Percentiles rank a stretch among this genome's conserved stretches.
phyloP scores from a whole-genome alignment of 306 rosid species.

The Fagus crenata region DNA sequence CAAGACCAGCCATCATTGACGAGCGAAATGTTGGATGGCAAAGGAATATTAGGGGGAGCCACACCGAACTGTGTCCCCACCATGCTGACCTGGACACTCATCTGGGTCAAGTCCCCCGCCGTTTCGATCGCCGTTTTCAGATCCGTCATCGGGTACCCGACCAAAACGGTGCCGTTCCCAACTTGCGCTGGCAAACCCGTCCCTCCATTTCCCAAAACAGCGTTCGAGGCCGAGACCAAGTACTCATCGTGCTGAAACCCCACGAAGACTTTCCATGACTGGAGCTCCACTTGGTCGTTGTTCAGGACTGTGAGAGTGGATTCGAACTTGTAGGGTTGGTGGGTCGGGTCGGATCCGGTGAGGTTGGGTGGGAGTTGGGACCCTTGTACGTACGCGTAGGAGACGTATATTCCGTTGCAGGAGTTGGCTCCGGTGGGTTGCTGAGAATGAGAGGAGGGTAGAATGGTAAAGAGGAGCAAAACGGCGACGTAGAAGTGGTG shows the following conservation, averaged over 20 bases:
- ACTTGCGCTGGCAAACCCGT: constrained; percentile 54
- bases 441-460: constrained; percentile 36
- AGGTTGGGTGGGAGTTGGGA: constrained; percentile 48
- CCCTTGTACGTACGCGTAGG: constrained; percentile 59
- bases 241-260: constrained; percentile 70
- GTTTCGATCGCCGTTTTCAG: constrained; percentile 88
- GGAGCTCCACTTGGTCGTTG: constrained; percentile 75
- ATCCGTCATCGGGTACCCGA: constrained; percentile 77
- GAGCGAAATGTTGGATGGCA: constrained; percentile 66
- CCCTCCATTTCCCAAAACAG: constrained; percentile 59
- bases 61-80: constrained; percentile 84
- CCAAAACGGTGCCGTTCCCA: constrained; percentile 73
- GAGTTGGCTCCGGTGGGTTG: constrained; percentile 38
- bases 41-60: constrained; percentile 59
- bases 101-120: constrained; percentile 88
- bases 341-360: constrained; percentile 24
- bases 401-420: constrained; percentile 69
- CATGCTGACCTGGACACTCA: constrained; percentile 62
- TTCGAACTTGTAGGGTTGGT: constrained; percentile 77
- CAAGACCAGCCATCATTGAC: constrained; percentile 81
- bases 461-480: constrained; percentile 4
- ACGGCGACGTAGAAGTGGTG: constrained; percentile 19
- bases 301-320: constrained; percentile 69
- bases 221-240: constrained; percentile 71
- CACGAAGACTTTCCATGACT: constrained; percentile 81